phyloP scores from a whole-genome alignment of 1,284 basidiomycete genomes.

The Boletellus deceptivus region DNA sequence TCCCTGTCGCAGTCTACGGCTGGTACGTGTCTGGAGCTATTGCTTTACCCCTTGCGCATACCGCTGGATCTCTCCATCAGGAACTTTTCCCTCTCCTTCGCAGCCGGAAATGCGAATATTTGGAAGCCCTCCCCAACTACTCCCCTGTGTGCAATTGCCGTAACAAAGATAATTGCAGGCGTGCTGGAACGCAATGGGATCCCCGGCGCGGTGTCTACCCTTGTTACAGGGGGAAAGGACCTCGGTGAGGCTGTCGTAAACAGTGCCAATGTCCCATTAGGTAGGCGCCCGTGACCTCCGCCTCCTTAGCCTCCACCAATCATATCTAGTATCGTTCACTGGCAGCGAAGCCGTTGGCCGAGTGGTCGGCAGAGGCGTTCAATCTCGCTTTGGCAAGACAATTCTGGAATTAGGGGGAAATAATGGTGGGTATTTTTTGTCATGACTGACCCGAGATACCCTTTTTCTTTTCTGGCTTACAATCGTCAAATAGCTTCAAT shows the following conservation, averaged over 20 bases:
- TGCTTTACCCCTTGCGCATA: conserved; percentile 1
- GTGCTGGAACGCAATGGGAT: conserved; percentile 83
- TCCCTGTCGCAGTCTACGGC: conserved; percentile 89
- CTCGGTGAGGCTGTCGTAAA: conserved; percentile 79
- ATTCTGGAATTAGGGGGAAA: conserved; percentile 95
- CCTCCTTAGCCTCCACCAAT: conserved; percentile 1
- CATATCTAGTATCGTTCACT: conserved; percentile 78
- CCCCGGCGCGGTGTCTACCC: conserved; percentile 78
- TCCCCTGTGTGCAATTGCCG: conserved; percentile 83
- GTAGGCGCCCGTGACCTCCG: conserved; percentile 28
- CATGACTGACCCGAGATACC: conserved; percentile 15
- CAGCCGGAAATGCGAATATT: conserved; percentile 89
- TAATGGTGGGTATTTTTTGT: conserved; percentile 57
- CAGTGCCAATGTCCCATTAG: conserved; percentile 72
- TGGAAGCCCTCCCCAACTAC: conserved; percentile 96
- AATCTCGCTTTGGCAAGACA: conserved; percentile 78
- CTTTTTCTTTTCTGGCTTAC: conserved; percentile 19
- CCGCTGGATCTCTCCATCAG: conserved; percentile 38
- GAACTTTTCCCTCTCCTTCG: conserved; percentile 89
- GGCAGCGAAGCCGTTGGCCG: conserved; percentile 88
- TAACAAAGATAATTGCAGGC: conserved; percentile 78
- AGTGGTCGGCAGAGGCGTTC: conserved; percentile 79
- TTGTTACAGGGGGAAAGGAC: conserved; percentile 83
- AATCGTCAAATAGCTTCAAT: conserved; percentile 64
- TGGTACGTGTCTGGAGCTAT: conserved; percentile 47